Percentiles rank a stretch among this genome's conserved stretches.
phyloP scores from a whole-genome alignment of 2,329 filamentous ascomycete genomes.

The Delphinella strobiligena region DNA sequence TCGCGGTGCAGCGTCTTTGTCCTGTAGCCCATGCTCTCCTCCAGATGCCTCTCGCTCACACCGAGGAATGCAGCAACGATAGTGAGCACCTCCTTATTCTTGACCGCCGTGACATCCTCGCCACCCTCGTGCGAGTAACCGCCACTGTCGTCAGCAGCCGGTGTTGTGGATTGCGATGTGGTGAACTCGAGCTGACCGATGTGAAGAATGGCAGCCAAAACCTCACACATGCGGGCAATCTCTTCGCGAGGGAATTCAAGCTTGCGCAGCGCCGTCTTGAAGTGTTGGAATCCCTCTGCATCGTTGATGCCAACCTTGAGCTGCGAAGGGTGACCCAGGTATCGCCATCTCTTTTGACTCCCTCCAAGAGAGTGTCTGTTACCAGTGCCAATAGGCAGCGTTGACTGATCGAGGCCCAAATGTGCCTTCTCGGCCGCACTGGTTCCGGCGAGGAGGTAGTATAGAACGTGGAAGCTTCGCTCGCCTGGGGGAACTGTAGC shows the following conservation, averaged over 20 bases:
- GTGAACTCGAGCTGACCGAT: constrained; percentile 94
- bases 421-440: constrained; percentile 83
- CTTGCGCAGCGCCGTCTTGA: constrained; percentile 90
- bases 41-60: constrained; percentile 66
- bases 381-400: constrained; percentile 36
- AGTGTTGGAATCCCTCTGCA: constrained; percentile 86
- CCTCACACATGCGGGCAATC: constrained; percentile 93
- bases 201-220: constrained; percentile 88
- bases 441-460: constrained; percentile 88
- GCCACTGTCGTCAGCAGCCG: constrained; percentile 78
- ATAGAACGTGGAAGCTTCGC: constrained; percentile 89
- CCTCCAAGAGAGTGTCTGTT: constrained; percentile 41
- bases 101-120: constrained; percentile 73
- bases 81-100: constrained; percentile 79
- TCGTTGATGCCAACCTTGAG: constrained; percentile 97
- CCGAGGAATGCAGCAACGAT: constrained; percentile 93
- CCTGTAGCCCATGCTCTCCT: constrained; percentile 84
- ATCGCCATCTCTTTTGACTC: constrained; percentile 81
- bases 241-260: constrained; percentile 87
- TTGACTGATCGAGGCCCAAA: constrained; percentile 53
- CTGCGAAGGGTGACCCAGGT: constrained; percentile 90
- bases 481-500: constrained; percentile 89
- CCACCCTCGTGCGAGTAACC: constrained; percentile 93
- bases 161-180: constrained; percentile 66
- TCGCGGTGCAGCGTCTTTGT: constrained; percentile 94